Evolutionary conservation across 1,284 basidiomycete species (phyloP).

Genomic region (Inonotus hispidus): DNA sequence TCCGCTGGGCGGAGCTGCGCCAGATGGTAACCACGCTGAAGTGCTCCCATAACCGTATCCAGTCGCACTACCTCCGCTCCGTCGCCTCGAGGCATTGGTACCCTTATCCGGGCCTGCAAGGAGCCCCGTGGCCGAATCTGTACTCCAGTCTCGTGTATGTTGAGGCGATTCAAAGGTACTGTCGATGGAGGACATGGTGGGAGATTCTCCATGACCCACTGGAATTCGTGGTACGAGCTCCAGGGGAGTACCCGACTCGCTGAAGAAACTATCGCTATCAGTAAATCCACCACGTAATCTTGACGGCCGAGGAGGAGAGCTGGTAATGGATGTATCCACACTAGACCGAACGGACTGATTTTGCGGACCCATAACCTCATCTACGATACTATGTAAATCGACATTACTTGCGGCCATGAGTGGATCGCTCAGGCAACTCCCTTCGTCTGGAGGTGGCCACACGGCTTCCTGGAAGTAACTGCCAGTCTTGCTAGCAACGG

Average conservation of each 20-base stretch:
- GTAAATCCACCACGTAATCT: constrained; percentile 9
- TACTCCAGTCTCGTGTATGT: constrained; percentile 10
- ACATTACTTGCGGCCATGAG: constrained; percentile 32
- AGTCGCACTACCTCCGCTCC: background rate
- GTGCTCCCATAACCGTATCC: background rate
- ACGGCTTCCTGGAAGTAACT: constrained; percentile 47
- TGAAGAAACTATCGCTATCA: constrained; percentile 7
- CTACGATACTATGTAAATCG: constrained; percentile 41
- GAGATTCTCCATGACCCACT: constrained; percentile 2
- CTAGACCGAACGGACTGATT: background rate
- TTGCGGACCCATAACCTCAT: constrained; percentile 47
- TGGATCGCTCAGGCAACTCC: constrained; percentile 40
- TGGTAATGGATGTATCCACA: background rate
- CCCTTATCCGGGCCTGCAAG: background rate
- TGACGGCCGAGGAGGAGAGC: background rate
- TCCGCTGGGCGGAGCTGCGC: background rate
- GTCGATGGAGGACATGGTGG: constrained; percentile 7
- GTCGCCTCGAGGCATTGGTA: background rate
- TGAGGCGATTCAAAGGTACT: background rate
- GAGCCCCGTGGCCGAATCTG: constrained; percentile 7
- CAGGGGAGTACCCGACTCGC: background rate
- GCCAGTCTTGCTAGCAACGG: constrained; percentile 39
- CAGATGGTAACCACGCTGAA: constrained; percentile 7
- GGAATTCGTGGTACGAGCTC: background rate
- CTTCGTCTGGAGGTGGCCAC: constrained; percentile 42